Conservation (phyloP, 345 rosid genomes). For the Populus ilicifolia region DNA sequence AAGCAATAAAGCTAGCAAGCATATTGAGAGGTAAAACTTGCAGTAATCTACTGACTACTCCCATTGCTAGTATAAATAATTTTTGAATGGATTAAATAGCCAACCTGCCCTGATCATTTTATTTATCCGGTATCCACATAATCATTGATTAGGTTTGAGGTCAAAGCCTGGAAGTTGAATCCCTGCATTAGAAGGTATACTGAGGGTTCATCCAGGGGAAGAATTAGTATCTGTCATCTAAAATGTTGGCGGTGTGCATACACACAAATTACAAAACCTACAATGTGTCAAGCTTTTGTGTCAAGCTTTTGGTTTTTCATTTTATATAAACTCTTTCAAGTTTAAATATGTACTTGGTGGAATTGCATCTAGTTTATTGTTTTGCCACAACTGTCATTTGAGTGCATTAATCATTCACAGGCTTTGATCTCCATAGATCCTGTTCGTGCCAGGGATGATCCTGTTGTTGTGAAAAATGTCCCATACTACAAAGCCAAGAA, state of each 20-base stretch:
- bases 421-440: slow-evolving; percentile 81
- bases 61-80: background rate
- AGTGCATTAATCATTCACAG: slow-evolving; percentile 34
- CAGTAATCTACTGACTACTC: background rate
- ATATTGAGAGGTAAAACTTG: background rate
- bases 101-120: background rate
- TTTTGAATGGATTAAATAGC: background rate
- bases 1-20: background rate
- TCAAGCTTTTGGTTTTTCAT: background rate
- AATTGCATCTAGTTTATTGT: background rate
- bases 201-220: background rate
- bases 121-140: background rate
- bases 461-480: slow-evolving; percentile 67
- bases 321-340: background rate
- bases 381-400: background rate
- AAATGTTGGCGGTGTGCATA: background rate
- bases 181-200: background rate
- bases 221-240: background rate
- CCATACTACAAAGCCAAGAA: slow-evolving; percentile 86
- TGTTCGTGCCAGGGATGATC: slow-evolving; percentile 75
- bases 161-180: background rate
- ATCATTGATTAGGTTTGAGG: background rate
- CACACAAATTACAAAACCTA: background rate
- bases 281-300: background rate
- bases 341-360: background rate